phyloP scores from a whole-genome alignment of 2,329 filamentous ascomycete genomes.

The Colletotrichum sansevieriae region DNA sequence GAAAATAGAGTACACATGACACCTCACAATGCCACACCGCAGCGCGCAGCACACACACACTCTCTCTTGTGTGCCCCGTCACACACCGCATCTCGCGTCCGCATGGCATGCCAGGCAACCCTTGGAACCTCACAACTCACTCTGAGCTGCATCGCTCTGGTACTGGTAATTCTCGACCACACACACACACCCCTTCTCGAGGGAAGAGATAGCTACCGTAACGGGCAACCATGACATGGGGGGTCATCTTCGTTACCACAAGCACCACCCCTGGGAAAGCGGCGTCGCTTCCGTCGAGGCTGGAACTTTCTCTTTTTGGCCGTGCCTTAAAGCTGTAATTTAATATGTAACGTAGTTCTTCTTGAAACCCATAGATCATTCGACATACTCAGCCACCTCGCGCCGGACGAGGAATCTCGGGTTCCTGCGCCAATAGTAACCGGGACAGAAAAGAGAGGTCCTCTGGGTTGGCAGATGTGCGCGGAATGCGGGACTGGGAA shows the following conservation, averaged over 20 bases:
- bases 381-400: background rate
- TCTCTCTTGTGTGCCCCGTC: no score
- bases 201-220: background rate
- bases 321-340: slow-evolving; percentile 6
- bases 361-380: no score
- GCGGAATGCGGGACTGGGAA: no score
- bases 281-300: slow-evolving; percentile 13
- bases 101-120: background rate
- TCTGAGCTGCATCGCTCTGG: no score
- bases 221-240: background rate
- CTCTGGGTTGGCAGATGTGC: no score
- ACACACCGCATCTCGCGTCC: background rate
- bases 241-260: slow-evolving; percentile 1
- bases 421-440: no score
- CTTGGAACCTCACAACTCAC: background rate
- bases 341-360: background rate
- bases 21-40: background rate
- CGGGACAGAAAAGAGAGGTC: no score
- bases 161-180: background rate
- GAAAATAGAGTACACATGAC: slow-evolving; percentile 20
- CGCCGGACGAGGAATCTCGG: background rate
- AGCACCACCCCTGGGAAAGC: background rate
- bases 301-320: background rate
- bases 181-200: background rate
- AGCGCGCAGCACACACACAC: background rate